Percentiles rank a stretch among this genome's conserved stretches.
These are phyloP conservation scores for Fraxinus baroniana DNA, from an alignment of 305 asterid genomes.

Conservation along the genomic window DNA sequence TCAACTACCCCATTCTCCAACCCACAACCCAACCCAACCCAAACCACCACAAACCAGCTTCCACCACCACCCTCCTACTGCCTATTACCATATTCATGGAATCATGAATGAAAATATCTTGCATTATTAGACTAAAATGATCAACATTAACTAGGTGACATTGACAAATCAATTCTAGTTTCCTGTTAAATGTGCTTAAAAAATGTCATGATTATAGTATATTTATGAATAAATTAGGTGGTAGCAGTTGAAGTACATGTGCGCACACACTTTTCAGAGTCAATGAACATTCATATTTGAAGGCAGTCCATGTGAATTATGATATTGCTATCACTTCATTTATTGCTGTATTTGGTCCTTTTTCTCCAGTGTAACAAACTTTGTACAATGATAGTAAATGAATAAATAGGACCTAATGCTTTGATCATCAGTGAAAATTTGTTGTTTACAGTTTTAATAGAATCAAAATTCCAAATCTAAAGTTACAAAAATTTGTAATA, in stretches of 20 bases:
- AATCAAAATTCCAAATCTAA: too few species aligned
- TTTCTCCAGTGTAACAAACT: not conserved
- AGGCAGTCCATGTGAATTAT: not conserved
- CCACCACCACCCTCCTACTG: too few species aligned
- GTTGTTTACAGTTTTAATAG: not conserved
- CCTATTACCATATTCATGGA: too few species aligned
- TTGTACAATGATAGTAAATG: not conserved
- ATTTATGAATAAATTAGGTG: not conserved
- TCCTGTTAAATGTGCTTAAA: not conserved
- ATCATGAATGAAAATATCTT: not conserved
- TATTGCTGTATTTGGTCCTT: too few species aligned
- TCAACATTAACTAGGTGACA: not conserved
- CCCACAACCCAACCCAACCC: too few species aligned
- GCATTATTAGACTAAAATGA: not conserved
- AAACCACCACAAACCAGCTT: too few species aligned
- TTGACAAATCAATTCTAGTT: not conserved
- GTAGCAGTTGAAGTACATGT: not conserved
- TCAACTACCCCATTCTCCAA: too few species aligned
- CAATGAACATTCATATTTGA: not conserved
- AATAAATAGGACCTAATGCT: not conserved
- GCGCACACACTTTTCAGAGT: not conserved
- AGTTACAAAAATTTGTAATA: not conserved
- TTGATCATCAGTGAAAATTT: not conserved
- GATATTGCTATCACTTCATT: too few species aligned
- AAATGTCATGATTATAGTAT: not conserved